Conservation (phyloP, 2,329 filamentous ascomycete genomes). For the Berkeleyomyces rouxiae region DNA sequence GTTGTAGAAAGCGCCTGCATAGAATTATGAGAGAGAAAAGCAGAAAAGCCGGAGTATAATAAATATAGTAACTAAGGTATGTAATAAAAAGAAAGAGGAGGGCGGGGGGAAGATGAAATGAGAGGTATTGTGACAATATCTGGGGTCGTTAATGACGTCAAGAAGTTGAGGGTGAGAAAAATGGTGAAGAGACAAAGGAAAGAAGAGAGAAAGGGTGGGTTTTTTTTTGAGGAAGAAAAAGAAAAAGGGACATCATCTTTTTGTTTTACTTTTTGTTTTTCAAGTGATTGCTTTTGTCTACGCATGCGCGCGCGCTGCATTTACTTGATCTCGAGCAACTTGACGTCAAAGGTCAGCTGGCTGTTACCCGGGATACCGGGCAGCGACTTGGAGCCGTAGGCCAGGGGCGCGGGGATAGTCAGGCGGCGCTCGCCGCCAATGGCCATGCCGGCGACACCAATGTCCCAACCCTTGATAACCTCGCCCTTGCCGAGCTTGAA, state of each 20-base stretch:
- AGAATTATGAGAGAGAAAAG: neutral
- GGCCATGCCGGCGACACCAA: conserved; percentile 82
- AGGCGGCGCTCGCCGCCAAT: conserved; percentile 87
- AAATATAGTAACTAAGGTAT: conserved; percentile 1
- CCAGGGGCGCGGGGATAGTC: conserved; percentile 71
- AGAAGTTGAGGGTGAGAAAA: neutral
- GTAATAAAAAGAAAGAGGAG: neutral
- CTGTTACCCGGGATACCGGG: conserved; percentile 86
- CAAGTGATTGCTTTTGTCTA: neutral
- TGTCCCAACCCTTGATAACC: conserved; percentile 98
- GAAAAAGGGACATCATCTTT: neutral
- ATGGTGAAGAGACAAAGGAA: neutral
- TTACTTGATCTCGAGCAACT: conserved; percentile 72
- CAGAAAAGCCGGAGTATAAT: neutral
- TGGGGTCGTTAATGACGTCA: conserved; percentile 9
- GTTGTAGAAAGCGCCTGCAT: neutral
- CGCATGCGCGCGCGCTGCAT: conserved; percentile 12
- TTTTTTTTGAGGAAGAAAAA: neutral
- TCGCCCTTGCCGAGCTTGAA: conserved; percentile 91
- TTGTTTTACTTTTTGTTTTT: neutral
- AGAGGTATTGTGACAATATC: conserved; percentile 1
- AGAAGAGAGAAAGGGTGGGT: neutral
- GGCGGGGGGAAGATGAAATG: neutral
- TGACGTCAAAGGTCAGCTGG: conserved; percentile 80
- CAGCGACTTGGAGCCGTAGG: conserved; percentile 70